phyloP scores from a whole-genome alignment of 305 asterid species.

The Fraxinus albicans region DNA sequence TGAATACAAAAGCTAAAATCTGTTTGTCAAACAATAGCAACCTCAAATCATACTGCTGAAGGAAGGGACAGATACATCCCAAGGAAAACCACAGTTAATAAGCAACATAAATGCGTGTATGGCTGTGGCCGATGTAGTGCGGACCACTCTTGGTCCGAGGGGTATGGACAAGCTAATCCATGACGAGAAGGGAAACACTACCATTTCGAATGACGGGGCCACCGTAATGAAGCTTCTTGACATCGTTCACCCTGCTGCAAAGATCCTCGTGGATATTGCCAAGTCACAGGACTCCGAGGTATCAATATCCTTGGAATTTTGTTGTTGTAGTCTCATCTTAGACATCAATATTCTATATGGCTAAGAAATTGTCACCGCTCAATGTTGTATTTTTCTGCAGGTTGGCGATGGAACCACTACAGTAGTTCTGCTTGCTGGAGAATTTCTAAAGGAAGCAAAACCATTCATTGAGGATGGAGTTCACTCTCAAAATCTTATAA shows the following conservation, averaged over 20 bases:
- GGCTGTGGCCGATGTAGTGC: slow-evolving; percentile 90
- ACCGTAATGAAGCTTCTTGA: slow-evolving; percentile 99
- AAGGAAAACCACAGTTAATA: slow-evolving; percentile 87
- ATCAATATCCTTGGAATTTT: slow-evolving; percentile 20
- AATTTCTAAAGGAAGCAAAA: slow-evolving; percentile 92
- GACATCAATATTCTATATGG: neutral
- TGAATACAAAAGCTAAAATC: neutral
- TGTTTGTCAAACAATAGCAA: slow-evolving; percentile 51
- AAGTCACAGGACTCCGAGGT: slow-evolving; percentile 99
- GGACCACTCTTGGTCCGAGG: slow-evolving; percentile 93
- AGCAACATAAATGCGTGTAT: slow-evolving; percentile 93
- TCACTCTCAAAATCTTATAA: slow-evolving; percentile 90
- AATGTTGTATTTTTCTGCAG: slow-evolving; percentile 39
- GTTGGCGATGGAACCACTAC: slow-evolving; percentile 99
- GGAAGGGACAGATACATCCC: slow-evolving; percentile 99
- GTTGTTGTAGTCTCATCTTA: neutral
- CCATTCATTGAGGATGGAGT: slow-evolving; percentile 99
- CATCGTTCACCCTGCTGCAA: slow-evolving; percentile 96
- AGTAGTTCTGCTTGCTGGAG: slow-evolving; percentile 95
- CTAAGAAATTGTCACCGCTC: neutral
- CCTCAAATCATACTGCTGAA: slow-evolving; percentile 83
- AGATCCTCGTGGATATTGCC: slow-evolving; percentile 96
- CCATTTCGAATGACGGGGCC: slow-evolving; percentile 98
- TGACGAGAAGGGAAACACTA: slow-evolving; percentile 93
- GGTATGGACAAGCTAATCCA: slow-evolving; percentile 99